A percentile compares a stretch with the other conserved stretches of the same genome.
Evolutionary conservation across 306 rosid species (phyloP).

Genomic region (Geum urbanum): DNA sequence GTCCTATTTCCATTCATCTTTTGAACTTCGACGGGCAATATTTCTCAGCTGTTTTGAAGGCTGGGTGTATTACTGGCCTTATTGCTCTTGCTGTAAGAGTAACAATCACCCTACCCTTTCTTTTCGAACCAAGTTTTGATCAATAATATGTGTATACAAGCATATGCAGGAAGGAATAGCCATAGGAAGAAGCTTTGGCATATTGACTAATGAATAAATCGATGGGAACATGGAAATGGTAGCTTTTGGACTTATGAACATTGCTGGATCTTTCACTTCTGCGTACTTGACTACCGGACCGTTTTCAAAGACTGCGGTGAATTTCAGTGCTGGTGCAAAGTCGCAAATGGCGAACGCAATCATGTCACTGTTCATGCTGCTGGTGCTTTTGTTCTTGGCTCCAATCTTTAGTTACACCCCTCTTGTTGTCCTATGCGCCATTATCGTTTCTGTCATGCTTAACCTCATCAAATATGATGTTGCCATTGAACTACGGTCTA

Average conservation of each 20-base stretch:
- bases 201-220: constrained; percentile 54
- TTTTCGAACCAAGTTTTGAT: neutral
- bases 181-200: constrained; percentile 83
- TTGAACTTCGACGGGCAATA: constrained; percentile 51
- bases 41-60: constrained; percentile 37
- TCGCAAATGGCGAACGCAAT: constrained; percentile 64
- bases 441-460: constrained; percentile 80
- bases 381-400: constrained; percentile 60
- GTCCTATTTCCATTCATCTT: constrained; percentile 48
- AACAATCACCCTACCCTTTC: neutral
- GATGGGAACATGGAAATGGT: constrained; percentile 95
- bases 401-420: constrained; percentile 83
- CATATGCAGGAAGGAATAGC: constrained; percentile 85
- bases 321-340: constrained; percentile 69
- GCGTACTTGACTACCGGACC: constrained; percentile 98
- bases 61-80: constrained; percentile 57
- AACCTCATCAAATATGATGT: constrained; percentile 53
- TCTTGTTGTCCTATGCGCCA: constrained; percentile 69
- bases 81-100: constrained; percentile 72
- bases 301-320: constrained; percentile 91
- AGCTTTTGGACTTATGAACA: constrained; percentile 86
- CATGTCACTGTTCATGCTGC: constrained; percentile 46
- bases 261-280: constrained; percentile 72
- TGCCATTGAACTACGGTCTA: constrained; percentile 47
- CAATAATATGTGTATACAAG: neutral